Base-by-base conservation (phyloP, 164 flowering plant species). In the Saururus chinensis region DNA sequence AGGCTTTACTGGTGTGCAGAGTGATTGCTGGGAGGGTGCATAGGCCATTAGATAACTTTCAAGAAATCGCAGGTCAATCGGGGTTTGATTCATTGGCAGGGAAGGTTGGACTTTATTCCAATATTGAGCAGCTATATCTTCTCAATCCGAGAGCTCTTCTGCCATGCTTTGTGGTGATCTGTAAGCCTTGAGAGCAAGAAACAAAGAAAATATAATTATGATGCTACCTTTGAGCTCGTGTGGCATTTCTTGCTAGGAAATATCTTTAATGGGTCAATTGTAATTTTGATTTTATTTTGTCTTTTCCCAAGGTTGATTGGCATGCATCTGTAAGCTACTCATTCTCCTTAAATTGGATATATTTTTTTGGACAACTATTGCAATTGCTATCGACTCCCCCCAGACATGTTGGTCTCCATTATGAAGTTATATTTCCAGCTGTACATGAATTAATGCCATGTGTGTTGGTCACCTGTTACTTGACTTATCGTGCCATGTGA, bases 151-250 rank as follows among this genome's bases (percentile, higher is more conserved):
- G 70, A 76, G 98, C 96, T 73, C 84, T 92, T 7, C 86, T 92
- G 62, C 96, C 96, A 63, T 92, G 98, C 66, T 92, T 92, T 76
- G 96, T 92, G 69, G 91, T 89, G 22, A 79, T 87, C 20, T 89
- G 86, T 81, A 87, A 84, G 73, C 68, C 86, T 22, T 88, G 77
- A 81, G 55, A 66, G 41, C 19, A 63, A 63, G 23, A 55, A 55
- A 21, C 6, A 54, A 4, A 22, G 23, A 53, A 20, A 19, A 53
- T 20, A 21, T 6, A 22, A 53, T n/a, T n/a, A n/a, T n/a, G n/a
- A n/a, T n/a, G n/a, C n/a, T n/a, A n/a, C n/a, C n/a, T n/a, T n/a
- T n/a, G n/a, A n/a, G n/a, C n/a, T n/a, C n/a, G n/a, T n/a, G n/a
- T n/a, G n/a, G n/a, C n/a, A n/a, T n/a, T n/a, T n/a, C n/a, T n/a